phyloP scores from a whole-genome alignment of 805 yeast genomes.

The Cyberlindnera maclurae region DNA sequence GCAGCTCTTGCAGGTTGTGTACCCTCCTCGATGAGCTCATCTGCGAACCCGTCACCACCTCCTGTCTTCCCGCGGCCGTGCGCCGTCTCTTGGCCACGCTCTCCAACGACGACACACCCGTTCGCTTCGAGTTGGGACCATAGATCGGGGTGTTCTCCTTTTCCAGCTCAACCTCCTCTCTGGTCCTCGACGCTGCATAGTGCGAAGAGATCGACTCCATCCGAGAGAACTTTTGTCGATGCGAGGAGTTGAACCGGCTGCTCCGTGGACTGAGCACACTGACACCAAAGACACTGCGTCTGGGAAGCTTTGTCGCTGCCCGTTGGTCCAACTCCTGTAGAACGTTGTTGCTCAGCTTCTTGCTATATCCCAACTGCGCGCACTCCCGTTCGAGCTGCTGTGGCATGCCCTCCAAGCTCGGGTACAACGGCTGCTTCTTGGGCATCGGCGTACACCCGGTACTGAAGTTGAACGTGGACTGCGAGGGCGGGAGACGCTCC shows the following conservation, averaged over 20 bases:
- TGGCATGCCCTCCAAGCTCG: conserved; percentile 16
- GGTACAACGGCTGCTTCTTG: conserved; percentile 11
- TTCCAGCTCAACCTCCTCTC: conserved; percentile 16
- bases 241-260: conserved; percentile 18
- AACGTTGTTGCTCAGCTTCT: conserved; percentile 27
- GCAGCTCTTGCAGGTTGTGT: conserved; percentile 7
- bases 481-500: not conserved
- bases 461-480: not conserved
- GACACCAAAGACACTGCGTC: conserved; percentile 8
- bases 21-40: conserved; percentile 7
- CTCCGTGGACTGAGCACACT: conserved; percentile 17
- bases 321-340: conserved; percentile 28
- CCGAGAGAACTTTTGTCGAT: conserved; percentile 22
- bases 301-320: conserved; percentile 18
- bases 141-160: conserved; percentile 20
- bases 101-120: conserved; percentile 10
- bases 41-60: conserved; percentile 4
- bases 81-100: conserved; percentile 21
- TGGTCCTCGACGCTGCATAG: conserved; percentile 22
- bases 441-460: not conserved
- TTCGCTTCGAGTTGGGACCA: conserved; percentile 20
- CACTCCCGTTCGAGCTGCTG: conserved; percentile 11
- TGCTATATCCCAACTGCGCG: conserved; percentile 25
- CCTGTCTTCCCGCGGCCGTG: conserved; percentile 14
- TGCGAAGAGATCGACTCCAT: conserved; percentile 29